Base-by-base conservation (phyloP, 352 stramenopile genomes). In the Globisporangium barbulae region DNA sequence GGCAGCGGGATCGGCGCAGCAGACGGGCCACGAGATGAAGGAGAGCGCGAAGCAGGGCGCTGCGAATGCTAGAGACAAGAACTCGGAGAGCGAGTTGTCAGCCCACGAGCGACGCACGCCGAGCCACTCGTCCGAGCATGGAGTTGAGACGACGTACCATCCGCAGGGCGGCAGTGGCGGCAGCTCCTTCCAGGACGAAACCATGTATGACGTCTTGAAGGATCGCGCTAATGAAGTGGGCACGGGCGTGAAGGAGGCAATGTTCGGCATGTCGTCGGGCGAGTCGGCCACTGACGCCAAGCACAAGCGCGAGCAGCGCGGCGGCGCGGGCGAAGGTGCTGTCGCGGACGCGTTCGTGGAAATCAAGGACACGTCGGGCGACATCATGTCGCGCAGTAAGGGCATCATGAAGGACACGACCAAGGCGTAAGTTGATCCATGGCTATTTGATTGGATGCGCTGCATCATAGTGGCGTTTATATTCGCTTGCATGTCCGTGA, bases 341-440 rank as follows among this genome's bases (percentile, higher is more conserved):
- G 47, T 53, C 10, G 17, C 21, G 10, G 47, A 79, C 5, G 69
- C 48, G 31, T 65, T 45, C 13, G 60, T 64, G 21, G 61, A 69
- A 28, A 30, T 56, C 15, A 65, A 69, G 56, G 53, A 67, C 31
- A 52, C 49, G 22, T 28, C 50, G 21, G 47, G 37, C 22, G 57
- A 72, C 53, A 68, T 47, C 50, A 52, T 57, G 53, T 71, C 67
- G 19, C 69, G 73, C 63, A 53, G 59, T 0, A 65, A 59, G 45
- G 41, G 63, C 12, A 63, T 69, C 35, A 64, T 72, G 49, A 54
- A 76, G 57, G 62, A 72, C 3, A 63, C 64, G 61, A 63, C 65
- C 6, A 54, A 50, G 56, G 53, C 54, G 52, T 60, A 54, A 49
- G 53, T 10, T 12, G 10, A 53, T 31, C 9, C 7, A 8, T 8